These are phyloP conservation scores for Pythium phragmiticola DNA, from an alignment of 352 stramenopile species.

Conservation along the genomic window DNA sequence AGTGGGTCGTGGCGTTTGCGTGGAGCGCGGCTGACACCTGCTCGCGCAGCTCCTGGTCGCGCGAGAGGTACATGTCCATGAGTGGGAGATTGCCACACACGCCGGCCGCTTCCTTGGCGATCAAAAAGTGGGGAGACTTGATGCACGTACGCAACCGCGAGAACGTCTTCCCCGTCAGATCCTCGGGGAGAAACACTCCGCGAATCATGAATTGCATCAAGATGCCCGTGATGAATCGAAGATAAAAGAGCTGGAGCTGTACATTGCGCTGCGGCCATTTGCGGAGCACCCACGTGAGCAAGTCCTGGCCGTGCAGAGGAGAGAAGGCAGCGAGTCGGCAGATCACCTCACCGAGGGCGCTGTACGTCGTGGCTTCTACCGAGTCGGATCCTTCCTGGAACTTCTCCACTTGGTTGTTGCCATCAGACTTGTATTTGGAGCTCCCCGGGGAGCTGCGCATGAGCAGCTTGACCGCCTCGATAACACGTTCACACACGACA, in stretches of 20 bases:
- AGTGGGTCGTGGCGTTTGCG: conserved; percentile 61
- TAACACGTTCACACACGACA: conserved; percentile 42
- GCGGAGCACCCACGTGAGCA: conserved; percentile 64
- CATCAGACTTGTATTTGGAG: conserved; percentile 28
- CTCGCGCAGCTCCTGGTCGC: conserved; percentile 53
- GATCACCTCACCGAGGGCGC: conserved; percentile 59
- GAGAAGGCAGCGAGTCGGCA: conserved; percentile 58
- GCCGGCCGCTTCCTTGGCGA: conserved; percentile 66
- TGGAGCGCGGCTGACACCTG: conserved; percentile 64
- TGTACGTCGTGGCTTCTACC: conserved; percentile 63
- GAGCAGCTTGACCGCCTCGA: conserved; percentile 52
- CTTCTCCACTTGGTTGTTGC: conserved; percentile 63
- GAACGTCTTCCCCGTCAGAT: conserved; percentile 55
- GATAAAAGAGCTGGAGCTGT: conserved; percentile 72
- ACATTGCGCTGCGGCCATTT: conserved; percentile 78
- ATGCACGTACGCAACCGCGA: conserved; percentile 50
- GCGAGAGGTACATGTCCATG: conserved; percentile 66
- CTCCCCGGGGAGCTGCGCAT: conserved; percentile 50
- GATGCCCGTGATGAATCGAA: conserved; percentile 61
- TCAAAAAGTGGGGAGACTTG: conserved; percentile 66
- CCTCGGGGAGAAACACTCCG: conserved; percentile 46
- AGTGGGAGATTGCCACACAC: conserved; percentile 65
- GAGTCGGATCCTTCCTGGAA: conserved; percentile 62
- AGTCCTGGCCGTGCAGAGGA: conserved; percentile 54
- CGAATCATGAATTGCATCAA: conserved; percentile 61